Evolutionary conservation across 331 rosid species (phyloP).

Genomic region (Arachis monticola): DNA sequence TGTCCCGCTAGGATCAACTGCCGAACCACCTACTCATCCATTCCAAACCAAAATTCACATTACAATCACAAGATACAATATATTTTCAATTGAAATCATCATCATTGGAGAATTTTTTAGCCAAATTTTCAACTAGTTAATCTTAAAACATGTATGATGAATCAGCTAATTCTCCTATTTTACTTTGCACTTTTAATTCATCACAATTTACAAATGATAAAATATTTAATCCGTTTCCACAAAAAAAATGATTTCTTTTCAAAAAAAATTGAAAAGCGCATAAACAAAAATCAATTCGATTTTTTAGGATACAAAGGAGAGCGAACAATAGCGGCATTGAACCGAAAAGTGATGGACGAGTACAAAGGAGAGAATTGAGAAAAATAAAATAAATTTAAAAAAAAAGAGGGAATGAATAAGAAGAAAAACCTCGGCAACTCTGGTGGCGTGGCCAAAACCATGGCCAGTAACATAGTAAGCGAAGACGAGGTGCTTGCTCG

Average conservation of each 20-base stretch:
- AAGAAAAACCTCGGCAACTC: constrained; percentile 78
- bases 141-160: no score
- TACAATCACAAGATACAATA: not conserved
- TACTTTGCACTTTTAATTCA: no score
- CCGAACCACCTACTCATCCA: constrained; percentile 69
- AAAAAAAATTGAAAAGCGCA: constrained; percentile 15
- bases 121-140: no score
- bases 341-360: not conserved
- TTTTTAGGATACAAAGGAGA: not conserved
- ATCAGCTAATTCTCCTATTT: no score
- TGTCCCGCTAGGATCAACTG: constrained; percentile 89
- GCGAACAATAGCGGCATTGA: constrained; percentile 7
- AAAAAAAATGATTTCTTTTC: not conserved
- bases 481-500: constrained; percentile 74
- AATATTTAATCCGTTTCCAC: no score
- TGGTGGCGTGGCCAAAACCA: constrained; percentile 97
- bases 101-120: no score
- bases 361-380: not conserved
- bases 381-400: not conserved
- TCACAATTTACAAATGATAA: no score
- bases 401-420: not conserved
- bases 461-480: constrained; percentile 96
- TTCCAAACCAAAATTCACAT: constrained; percentile 14
- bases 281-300: not conserved
- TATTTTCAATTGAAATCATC: not conserved